Base-by-base conservation (phyloP, 2,329 filamentous ascomycete genomes). In the Pyricularia sp. region DNA sequence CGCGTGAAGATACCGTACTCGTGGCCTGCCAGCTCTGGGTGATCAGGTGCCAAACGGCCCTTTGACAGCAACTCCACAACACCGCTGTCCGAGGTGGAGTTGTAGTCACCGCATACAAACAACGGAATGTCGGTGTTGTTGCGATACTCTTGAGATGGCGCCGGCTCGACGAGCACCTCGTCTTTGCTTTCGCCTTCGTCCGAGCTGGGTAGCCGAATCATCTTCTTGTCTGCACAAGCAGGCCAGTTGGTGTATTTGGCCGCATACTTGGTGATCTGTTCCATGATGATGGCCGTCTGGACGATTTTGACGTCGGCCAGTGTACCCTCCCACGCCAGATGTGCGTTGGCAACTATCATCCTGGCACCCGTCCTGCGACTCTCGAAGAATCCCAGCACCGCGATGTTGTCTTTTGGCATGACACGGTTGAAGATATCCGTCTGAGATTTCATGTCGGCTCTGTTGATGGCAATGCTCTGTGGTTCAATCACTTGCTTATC, bases 401-500 rank as follows among this genome's bases (percentile, higher is more conserved):
- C 94, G 75, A 99, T 96, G 74, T 97, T 93, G 80, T 99, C 94
- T 77, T 94, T 91, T 67, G 93, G 93, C 94, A 97, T 97, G 67
- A 99, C 89, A 31, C 94, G 89, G 75, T 99, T 99, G 82, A 96
- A 97, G 65, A 97, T 93, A 72, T 99, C 94, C 73, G 96, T 91
- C 72, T 96, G 91, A 65, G 93, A 91, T 78, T 97, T 97, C 86
- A 97, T 96, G 74, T 97, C 94, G 2, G 93, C 91, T 69, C 94
- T 84, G 73, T 96, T 94, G 76, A 99, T 96, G 69, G 93, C 93
- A 65, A 91, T 90, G 66, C 91, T 89, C 49, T 90, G 88, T 73
- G 97, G 96, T 75, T 97, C 92, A 71, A 99, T 88, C 68, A 96
- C 80, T 73, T 96, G 90, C 79, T 97, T 97, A 78, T 97, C 93